A percentile compares a stretch with the other conserved stretches of the same genome.
Evolutionary conservation across 1,284 basidiomycete genomes (phyloP).

Genomic region (Rugosomyces carneus): DNA sequence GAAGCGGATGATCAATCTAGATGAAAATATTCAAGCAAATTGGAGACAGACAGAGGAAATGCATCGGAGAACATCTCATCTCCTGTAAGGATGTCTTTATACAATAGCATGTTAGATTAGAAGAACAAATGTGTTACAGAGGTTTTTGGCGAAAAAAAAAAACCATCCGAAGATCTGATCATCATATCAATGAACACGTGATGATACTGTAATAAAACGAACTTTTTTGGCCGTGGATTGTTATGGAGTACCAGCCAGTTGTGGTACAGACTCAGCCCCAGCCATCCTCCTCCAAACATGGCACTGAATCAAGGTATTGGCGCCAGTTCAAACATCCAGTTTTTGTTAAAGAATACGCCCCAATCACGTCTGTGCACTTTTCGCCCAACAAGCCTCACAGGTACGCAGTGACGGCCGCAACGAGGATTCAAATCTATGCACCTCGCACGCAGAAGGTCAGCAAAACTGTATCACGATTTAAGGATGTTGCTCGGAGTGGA

Average conservation of each 20-base stretch:
- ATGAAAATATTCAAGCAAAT: constrained; percentile 1
- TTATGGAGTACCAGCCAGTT: constrained; percentile 83
- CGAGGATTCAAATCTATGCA: constrained; percentile 93
- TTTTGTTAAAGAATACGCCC: constrained; percentile 92
- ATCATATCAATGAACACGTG: constrained; percentile 13
- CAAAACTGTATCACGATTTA: constrained; percentile 96
- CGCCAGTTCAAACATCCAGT: constrained; percentile 79
- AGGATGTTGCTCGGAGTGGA: constrained; percentile 89
- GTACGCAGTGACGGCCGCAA: constrained; percentile 94
- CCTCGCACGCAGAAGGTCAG: constrained; percentile 92
- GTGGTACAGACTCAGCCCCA: constrained; percentile 55
- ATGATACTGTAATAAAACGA: neutral
- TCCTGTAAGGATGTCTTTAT: constrained; percentile 64
- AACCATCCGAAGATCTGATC: no score
- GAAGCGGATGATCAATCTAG: constrained; percentile 14
- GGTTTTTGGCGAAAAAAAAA: no score
- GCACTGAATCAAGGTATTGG: constrained; percentile 74
- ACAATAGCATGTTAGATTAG: constrained; percentile 65
- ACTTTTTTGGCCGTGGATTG: no score
- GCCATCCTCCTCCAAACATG: constrained; percentile 53
- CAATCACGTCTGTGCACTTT: constrained; percentile 90
- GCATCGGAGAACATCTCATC: constrained; percentile 98
- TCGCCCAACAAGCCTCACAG: constrained; percentile 80
- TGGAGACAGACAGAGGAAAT: constrained; percentile 65
- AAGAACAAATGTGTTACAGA: no score